Conservation (phyloP, 805 yeast species). For the Pichia insulana region DNA sequence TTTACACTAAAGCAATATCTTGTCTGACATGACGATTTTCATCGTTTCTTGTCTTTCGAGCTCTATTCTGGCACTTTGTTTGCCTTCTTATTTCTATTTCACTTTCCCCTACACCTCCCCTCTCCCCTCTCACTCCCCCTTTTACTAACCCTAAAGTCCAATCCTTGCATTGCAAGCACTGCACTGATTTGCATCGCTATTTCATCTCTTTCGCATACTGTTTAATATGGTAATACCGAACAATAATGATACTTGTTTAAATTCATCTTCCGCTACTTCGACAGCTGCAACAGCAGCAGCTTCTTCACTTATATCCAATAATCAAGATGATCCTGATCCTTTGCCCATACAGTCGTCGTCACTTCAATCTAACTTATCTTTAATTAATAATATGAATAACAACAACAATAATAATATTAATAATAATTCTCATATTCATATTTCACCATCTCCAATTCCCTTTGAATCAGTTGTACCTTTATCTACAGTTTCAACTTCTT, state of each 20-base stretch:
- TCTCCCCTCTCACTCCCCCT: too few species aligned
- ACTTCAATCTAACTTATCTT: not conserved
- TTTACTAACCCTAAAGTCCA: too few species aligned
- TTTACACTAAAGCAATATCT: too few species aligned
- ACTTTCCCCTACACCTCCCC: too few species aligned
- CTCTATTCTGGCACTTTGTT: too few species aligned
- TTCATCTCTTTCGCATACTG: not conserved
- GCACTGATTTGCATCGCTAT: not conserved
- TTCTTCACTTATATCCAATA: constrained; percentile 14
- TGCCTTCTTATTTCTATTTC: too few species aligned
- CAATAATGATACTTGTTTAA: constrained; percentile 10
- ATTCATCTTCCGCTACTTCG: constrained; percentile 26
- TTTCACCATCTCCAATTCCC: not conserved
- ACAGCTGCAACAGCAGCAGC: constrained; percentile 26
- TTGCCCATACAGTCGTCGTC: constrained; percentile 9
- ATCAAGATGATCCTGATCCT: constrained; percentile 8
- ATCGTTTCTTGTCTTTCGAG: too few species aligned
- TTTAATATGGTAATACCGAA: constrained; percentile 26
- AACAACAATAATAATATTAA: not conserved
- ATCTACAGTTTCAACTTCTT: not conserved
- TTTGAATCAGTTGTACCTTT: too few species aligned
- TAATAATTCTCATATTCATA: not conserved
- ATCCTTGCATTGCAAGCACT: not conserved
- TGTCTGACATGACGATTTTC: too few species aligned
- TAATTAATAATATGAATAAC: not conserved